Percentiles rank a stretch among this genome's conserved stretches.
Conservation (phyloP, 2,329 filamentous ascomycete species). For the Xylaria polymorpha region DNA sequence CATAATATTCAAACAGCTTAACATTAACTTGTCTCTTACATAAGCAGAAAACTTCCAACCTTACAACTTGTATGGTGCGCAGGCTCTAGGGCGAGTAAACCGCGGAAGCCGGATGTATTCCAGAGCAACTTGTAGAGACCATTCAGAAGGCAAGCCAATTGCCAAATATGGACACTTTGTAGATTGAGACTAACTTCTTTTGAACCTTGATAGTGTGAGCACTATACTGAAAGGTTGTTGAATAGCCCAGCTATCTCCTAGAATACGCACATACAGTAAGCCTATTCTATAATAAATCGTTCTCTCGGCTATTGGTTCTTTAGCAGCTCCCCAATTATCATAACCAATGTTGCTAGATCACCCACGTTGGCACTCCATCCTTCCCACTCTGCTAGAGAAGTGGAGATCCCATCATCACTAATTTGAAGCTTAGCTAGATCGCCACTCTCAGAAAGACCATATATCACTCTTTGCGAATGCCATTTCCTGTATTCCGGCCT, state of each 20-base stretch:
- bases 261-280: neutral
- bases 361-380: conserved; percentile 24
- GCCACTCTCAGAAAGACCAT: conserved; percentile 18
- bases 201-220: too few species aligned
- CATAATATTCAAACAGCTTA: too few species aligned
- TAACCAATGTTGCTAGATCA: conserved; percentile 15
- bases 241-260: too few species aligned
- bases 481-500: conserved; percentile 22
- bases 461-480: neutral
- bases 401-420: neutral
- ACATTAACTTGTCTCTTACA: too few species aligned
- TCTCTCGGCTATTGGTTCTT: neutral
- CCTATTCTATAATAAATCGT: neutral
- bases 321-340: conserved; percentile 22
- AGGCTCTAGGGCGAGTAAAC: too few species aligned
- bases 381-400: conserved; percentile 15
- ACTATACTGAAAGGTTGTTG: neutral
- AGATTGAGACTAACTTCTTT: too few species aligned
- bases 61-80: too few species aligned
- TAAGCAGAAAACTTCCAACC: too few species aligned
- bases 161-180: too few species aligned
- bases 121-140: too few species aligned
- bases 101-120: too few species aligned
- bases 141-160: too few species aligned
- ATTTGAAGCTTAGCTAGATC: neutral